Percentiles rank a stretch among this genome's conserved stretches.
Evolutionary conservation across 306 rosid species (phyloP).

Genomic region (Prinsepia uniflora): DNA sequence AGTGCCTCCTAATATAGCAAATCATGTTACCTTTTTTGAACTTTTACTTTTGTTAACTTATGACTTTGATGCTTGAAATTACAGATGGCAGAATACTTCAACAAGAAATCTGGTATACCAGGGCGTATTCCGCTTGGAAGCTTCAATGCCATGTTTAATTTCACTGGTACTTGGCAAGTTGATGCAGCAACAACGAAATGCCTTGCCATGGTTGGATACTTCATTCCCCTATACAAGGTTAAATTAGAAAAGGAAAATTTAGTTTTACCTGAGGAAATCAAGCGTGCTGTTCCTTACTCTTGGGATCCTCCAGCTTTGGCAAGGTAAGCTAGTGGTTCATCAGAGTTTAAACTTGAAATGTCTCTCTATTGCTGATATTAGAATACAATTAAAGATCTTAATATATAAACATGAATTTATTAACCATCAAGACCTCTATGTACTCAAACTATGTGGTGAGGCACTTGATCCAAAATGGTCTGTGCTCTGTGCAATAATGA

Average conservation of each 20-base stretch:
- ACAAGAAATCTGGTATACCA: constrained; percentile 56
- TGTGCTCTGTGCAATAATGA: neutral
- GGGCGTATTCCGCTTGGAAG: constrained; percentile 75
- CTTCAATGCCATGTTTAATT: constrained; percentile 91
- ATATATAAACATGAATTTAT: neutral
- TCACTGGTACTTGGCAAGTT: constrained; percentile 79
- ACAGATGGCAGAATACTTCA: constrained; percentile 84
- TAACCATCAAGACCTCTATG: neutral
- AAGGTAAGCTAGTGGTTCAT: constrained; percentile 43
- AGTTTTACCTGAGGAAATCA: constrained; percentile 65
- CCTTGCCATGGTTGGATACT: constrained; percentile 86
- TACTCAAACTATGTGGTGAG: neutral
- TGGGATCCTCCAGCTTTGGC: constrained; percentile 97
- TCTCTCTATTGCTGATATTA: neutral
- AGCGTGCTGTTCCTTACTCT: constrained; percentile 76
- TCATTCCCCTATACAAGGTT: constrained; percentile 61
- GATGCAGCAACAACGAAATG: constrained; percentile 87
- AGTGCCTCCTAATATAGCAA: constrained; percentile 14
- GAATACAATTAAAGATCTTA: neutral
- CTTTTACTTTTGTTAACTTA: constrained; percentile 6
- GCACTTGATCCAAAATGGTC: neutral
- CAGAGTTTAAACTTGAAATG: neutral
- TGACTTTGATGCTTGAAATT: constrained; percentile 38
- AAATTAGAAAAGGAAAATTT: constrained; percentile 48
- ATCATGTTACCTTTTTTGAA: constrained; percentile 13